Conservation (phyloP, 805 yeast species). For the Saturnispora besseyi region DNA sequence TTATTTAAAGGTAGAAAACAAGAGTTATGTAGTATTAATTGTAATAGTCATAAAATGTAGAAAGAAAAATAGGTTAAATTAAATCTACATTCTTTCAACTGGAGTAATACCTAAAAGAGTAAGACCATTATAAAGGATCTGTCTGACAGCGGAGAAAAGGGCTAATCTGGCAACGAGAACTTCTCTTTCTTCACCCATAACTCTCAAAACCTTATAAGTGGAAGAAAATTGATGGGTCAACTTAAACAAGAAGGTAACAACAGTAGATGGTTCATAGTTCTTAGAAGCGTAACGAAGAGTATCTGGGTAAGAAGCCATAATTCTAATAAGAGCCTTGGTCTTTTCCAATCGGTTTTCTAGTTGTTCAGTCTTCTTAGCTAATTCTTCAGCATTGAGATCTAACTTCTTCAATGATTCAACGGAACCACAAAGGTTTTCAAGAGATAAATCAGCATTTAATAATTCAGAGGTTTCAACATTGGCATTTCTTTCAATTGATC, state of each 20-base stretch:
- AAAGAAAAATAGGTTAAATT: neutral
- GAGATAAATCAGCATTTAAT: slow-evolving; percentile 22
- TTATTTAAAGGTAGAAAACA: too few relatives aligned
- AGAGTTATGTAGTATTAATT: neutral
- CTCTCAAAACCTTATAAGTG: slow-evolving; percentile 95
- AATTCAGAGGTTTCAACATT: slow-evolving; percentile 31
- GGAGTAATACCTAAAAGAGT: slow-evolving; percentile 85
- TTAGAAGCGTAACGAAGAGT: slow-evolving; percentile 71
- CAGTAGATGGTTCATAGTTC: slow-evolving; percentile 85
- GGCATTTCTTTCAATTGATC: slow-evolving; percentile 88
- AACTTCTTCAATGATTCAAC: slow-evolving; percentile 18
- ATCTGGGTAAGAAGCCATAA: slow-evolving; percentile 87
- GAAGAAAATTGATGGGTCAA: slow-evolving; percentile 90
- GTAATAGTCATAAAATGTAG: neutral
- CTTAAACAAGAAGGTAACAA: slow-evolving; percentile 88
- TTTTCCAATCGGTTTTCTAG: slow-evolving; percentile 25
- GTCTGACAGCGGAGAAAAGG: slow-evolving; percentile 80
- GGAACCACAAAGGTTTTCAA: slow-evolving; percentile 26
- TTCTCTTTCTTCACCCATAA: slow-evolving; percentile 85
- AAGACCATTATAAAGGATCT: slow-evolving; percentile 86
- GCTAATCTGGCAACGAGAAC: slow-evolving; percentile 89
- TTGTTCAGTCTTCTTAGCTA: slow-evolving; percentile 25
- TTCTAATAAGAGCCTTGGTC: slow-evolving; percentile 53
- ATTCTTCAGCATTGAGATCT: slow-evolving; percentile 23
- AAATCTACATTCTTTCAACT: slow-evolving; percentile 89